Evolutionary conservation across 768 basidiomycete genomes (phyloP).

Genomic region (Agaricus subrufescens): DNA sequence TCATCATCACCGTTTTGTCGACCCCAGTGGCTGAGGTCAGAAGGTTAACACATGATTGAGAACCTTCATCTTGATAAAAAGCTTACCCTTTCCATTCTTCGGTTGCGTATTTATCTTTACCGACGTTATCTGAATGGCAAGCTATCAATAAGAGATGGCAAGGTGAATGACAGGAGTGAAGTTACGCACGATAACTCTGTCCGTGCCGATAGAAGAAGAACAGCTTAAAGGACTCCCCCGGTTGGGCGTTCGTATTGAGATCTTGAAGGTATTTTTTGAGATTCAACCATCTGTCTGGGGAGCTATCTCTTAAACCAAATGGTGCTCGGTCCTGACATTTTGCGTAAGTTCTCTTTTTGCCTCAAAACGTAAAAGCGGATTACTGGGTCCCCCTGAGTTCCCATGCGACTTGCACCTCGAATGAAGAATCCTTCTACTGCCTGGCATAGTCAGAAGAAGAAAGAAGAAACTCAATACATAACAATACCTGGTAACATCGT

Average conservation of each 20-base stretch:
- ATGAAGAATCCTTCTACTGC: background rate
- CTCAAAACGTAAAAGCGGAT: background rate
- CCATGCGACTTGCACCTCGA: background rate
- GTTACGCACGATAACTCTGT: conserved; percentile 60
- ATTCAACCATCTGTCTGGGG: conserved; percentile 43
- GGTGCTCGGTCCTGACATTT: conserved; percentile 42
- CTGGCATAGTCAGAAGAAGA: background rate
- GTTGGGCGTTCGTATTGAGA: conserved; percentile 40
- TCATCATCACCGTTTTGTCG: conserved; percentile 61
- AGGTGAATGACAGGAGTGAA: background rate
- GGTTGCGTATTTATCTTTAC: conserved; percentile 50
- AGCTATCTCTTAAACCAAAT: conserved; percentile 55
- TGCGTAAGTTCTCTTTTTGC: background rate
- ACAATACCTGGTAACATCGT: background rate
- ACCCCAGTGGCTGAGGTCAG: conserved; percentile 49
- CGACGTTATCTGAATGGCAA: conserved; percentile 56
- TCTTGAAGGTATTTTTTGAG: conserved; percentile 35
- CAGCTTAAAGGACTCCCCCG: conserved; percentile 50
- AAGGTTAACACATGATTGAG: background rate
- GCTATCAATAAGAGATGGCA: background rate
- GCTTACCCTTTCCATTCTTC: conserved; percentile 56
- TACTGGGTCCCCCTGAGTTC: background rate
- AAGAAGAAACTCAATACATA: background rate
- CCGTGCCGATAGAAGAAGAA: conserved; percentile 69
- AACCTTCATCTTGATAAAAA: conserved; percentile 14